Evolutionary conservation across 2,329 filamentous ascomycete genomes (phyloP).

Genomic region (Xylaria sp.): DNA sequence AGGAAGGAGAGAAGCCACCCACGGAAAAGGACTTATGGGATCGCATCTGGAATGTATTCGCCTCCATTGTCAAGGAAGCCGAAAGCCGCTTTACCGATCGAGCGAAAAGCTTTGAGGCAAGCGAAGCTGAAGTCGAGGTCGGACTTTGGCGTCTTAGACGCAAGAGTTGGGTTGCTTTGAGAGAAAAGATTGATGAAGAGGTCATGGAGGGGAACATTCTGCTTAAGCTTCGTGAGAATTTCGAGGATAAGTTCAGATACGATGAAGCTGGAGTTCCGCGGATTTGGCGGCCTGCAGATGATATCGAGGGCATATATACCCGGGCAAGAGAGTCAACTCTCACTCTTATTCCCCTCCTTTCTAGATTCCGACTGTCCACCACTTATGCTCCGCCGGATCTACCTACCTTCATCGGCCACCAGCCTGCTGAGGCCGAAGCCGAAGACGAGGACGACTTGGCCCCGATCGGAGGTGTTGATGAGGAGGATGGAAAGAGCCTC

Average conservation of each 20-base stretch:
- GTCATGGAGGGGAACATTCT: slow-evolving; percentile 97
- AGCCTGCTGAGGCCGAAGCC: slow-evolving; percentile 76
- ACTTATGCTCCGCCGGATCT: slow-evolving; percentile 84
- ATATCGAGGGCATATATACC: slow-evolving; percentile 96
- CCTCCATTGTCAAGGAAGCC: slow-evolving; percentile 82
- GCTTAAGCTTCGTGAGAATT: slow-evolving; percentile 95
- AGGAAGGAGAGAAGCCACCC: slow-evolving; percentile 75
- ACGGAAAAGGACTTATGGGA: slow-evolving; percentile 94
- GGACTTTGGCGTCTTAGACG: slow-evolving; percentile 91
- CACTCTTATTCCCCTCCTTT: slow-evolving; percentile 86
- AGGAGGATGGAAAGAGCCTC: slow-evolving; percentile 91
- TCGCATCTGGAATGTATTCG: slow-evolving; percentile 89
- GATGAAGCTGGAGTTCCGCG: slow-evolving; percentile 93
- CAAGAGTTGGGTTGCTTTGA: slow-evolving; percentile 92
- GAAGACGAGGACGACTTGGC: slow-evolving; percentile 90
- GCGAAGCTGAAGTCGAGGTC: slow-evolving; percentile 87
- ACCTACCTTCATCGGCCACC: slow-evolving; percentile 81
- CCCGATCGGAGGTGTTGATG: slow-evolving; percentile 92
- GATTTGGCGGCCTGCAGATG: slow-evolving; percentile 96
- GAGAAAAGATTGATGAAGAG: slow-evolving; percentile 93
- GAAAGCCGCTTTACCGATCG: slow-evolving; percentile 86
- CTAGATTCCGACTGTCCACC: slow-evolving; percentile 80
- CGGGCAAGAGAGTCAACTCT: slow-evolving; percentile 92
- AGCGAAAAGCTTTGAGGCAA: slow-evolving; percentile 93
- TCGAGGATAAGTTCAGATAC: slow-evolving; percentile 99